These are phyloP conservation scores for Peribolospora kevripleyi DNA, from an alignment of 768 basidiomycete genomes.

Conservation along the genomic window DNA sequence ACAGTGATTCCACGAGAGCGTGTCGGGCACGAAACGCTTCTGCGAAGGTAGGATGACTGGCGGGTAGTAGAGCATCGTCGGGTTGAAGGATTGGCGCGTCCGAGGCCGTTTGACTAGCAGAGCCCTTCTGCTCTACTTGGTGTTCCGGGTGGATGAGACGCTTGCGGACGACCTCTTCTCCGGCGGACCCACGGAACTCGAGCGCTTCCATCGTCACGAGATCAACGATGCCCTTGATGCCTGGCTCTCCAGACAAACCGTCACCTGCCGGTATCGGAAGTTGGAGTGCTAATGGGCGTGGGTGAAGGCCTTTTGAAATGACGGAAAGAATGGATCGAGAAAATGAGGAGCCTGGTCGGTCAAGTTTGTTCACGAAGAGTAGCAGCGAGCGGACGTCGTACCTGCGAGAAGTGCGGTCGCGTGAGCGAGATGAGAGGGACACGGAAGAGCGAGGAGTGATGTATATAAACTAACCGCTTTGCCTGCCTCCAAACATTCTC, in stretches of 20 bases:
- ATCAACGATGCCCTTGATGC: neutral
- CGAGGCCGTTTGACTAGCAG: too few species aligned
- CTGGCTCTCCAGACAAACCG: neutral
- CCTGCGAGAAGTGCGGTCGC: slow-evolving; percentile 20
- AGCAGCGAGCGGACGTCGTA: slow-evolving; percentile 56
- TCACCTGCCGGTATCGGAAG: slow-evolving; percentile 25
- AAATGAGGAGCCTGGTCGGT: slow-evolving; percentile 64
- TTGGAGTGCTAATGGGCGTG: slow-evolving; percentile 40
- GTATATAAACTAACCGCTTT: slow-evolving; percentile 36
- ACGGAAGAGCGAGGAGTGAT: neutral
- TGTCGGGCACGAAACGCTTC: slow-evolving; percentile 20
- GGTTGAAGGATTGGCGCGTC: too few species aligned
- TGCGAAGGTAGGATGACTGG: too few species aligned
- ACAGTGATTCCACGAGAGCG: slow-evolving; percentile 48
- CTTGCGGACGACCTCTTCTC: too few species aligned
- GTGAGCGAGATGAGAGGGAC: neutral
- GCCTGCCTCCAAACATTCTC: slow-evolving; percentile 70
- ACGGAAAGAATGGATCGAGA: slow-evolving; percentile 39
- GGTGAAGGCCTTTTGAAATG: slow-evolving; percentile 28
- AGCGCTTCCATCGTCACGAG: neutral
- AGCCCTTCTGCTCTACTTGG: too few species aligned
- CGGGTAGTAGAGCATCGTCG: too few species aligned
- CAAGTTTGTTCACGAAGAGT: slow-evolving; percentile 67
- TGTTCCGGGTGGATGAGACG: too few species aligned
- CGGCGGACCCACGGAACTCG: too few species aligned